Evolutionary conservation across 1,284 basidiomycete species (phyloP), one percentile per base, ranked within the genome.

Genomic region (Cystobasidium sp.): DNA sequence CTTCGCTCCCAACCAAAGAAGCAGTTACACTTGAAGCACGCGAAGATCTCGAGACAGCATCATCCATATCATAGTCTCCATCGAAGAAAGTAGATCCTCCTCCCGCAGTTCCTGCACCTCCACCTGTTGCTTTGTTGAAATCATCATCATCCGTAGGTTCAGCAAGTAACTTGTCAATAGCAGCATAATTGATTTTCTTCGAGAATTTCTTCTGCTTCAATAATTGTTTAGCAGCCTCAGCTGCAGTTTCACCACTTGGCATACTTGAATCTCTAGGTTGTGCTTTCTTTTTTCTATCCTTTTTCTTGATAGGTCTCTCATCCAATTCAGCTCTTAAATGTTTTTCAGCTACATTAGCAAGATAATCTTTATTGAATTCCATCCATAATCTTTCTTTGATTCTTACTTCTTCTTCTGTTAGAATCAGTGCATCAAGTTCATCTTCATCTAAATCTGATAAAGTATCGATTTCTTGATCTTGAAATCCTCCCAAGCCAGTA

Each of bases 381-480:
- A 98, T 92, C 97, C 97, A 99, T 20, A 99, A 89, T 37, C 94
- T 89, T 80, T 96, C 94, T 82, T 95, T 97, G 80, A 94, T 87
- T 81, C 87, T 88, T 6, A 93, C 90, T 82, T 98, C 96, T 37
- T 92, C 91, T 59, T 92, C 89, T 12, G 87, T 89, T 61, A 97
- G 84, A 74, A 97, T 86, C 81, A 84, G 94, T 37, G 84, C 85
- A 81, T 98, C 93, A 58, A 99, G 86, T 82, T 99, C 97, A 7
- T 90, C 93, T 79, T 99, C 97, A 83, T 99, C 92, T 37, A 98
- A 84, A 49, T 90, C 93, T 22, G 86, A 82, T 55, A 96, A 84
- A 74, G 78, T 56, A 49, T 76, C 69, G 9, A 61, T 61, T 18
- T 47, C 37, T 9, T 43, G 22, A 16, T 39, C 64, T 10, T 52